Evolutionary conservation across 1,139 yeast species (phyloP).

Genomic region (Yamadazyma pseudoaaseri): DNA sequence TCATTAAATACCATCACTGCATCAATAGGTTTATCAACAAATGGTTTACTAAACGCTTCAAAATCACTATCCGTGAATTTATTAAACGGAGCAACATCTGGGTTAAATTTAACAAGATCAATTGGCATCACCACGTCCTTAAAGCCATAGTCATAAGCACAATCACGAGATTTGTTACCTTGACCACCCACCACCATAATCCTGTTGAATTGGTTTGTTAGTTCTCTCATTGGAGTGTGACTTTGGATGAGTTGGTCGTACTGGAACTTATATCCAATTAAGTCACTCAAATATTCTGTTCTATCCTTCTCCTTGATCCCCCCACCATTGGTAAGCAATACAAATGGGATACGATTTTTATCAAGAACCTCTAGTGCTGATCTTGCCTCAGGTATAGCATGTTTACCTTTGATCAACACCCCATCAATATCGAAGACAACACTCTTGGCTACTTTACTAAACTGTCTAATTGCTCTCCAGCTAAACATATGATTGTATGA

Average conservation of each 20-base stretch:
- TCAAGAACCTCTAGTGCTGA: slow-evolving; percentile 62
- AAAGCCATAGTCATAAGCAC: slow-evolving; percentile 81
- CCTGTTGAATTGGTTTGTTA: slow-evolving; percentile 51
- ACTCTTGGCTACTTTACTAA: slow-evolving; percentile 6
- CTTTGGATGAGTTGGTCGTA: slow-evolving; percentile 78
- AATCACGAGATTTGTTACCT: slow-evolving; percentile 63
- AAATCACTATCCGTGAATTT: slow-evolving; percentile 50
- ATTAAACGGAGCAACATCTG: slow-evolving; percentile 75
- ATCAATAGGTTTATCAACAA: slow-evolving; percentile 51
- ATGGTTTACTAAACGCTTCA: slow-evolving; percentile 39
- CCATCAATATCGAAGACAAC: slow-evolving; percentile 70
- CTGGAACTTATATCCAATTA: slow-evolving; percentile 49
- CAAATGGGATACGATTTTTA: slow-evolving; percentile 66
- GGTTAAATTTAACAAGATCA: slow-evolving; percentile 60
- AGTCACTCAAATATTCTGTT: slow-evolving; percentile 53
- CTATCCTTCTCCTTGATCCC: slow-evolving; percentile 71
- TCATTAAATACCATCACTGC: slow-evolving; percentile 88
- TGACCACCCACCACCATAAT: slow-evolving; percentile 87
- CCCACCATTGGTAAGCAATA: slow-evolving; percentile 90
- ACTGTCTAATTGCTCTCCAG: slow-evolving; percentile 1
- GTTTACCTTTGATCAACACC: slow-evolving; percentile 77
- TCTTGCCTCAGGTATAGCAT: slow-evolving; percentile 66
- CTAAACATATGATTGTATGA: not conserved
- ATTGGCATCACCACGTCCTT: slow-evolving; percentile 72
- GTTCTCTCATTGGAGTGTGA: slow-evolving; percentile 82